Conservation (phyloP, 2,329 filamentous ascomycete species). For the Keithomyces neogunnii region DNA sequence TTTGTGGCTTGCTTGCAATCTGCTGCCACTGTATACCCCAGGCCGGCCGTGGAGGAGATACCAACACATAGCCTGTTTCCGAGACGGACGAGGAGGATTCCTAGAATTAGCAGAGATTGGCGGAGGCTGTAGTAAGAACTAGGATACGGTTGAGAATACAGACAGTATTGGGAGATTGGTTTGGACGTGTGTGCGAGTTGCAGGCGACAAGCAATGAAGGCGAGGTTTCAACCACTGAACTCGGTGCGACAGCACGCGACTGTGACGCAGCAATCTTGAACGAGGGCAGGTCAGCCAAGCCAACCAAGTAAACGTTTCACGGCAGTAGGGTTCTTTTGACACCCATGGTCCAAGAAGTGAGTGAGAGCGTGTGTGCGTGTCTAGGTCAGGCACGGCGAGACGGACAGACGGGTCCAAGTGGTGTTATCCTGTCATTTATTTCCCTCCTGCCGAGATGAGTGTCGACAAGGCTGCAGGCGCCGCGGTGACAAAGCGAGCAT, state of each 20-base stretch:
- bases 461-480: too few species aligned
- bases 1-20: neutral
- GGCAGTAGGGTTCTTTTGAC: neutral
- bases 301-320: neutral
- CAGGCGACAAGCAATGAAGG: constrained; percentile 2
- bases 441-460: neutral
- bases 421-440: neutral
- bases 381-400: neutral
- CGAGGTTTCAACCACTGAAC: neutral
- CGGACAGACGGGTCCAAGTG: neutral
- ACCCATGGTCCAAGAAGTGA: neutral
- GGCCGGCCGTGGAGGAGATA: constrained; percentile 15
- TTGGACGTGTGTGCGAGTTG: constrained; percentile 1
- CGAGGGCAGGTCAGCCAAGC: neutral
- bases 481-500: too few species aligned
- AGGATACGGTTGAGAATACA: neutral
- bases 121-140: neutral
- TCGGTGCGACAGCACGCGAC: too few species aligned
- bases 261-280: neutral
- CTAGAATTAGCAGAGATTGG: neutral
- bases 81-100: neutral
- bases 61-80: constrained; percentile 6
- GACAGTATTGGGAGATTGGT: neutral
- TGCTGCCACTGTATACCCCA: constrained; percentile 5
- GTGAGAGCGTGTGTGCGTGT: too few species aligned